These are phyloP conservation scores for Lasiosphaeria miniovina DNA, from an alignment of 495 filamentous ascomycete species.

Conservation along the genomic window DNA sequence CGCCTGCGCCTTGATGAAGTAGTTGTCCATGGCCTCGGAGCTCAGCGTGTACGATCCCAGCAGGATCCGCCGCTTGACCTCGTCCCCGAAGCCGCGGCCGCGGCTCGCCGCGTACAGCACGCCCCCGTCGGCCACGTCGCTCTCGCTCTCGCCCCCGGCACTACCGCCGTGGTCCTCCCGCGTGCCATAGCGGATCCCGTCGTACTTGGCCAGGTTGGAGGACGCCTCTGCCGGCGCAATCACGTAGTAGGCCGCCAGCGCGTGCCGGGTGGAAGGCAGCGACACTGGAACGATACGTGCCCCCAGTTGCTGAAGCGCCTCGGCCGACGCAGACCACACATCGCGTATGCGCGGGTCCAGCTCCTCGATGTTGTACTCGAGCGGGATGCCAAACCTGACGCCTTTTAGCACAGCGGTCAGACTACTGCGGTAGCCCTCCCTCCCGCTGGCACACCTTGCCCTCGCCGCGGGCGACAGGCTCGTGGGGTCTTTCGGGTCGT, in stretches of 20 bases:
- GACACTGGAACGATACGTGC: conserved; percentile 71
- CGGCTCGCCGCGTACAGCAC: conserved; percentile 76
- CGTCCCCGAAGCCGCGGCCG: conserved; percentile 69
- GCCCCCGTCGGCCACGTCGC: conserved; percentile 31
- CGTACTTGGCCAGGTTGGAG: conserved; percentile 97
- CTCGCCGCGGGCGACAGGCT: conserved; percentile 57
- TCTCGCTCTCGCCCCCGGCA: conserved; percentile 4
- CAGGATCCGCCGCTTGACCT: conserved; percentile 82
- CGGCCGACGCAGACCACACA: conserved; percentile 64
- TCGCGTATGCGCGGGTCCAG: conserved; percentile 61
- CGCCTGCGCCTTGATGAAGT: conserved; percentile 91
- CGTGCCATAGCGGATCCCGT: conserved; percentile 85
- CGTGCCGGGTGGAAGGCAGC: conserved; percentile 79
- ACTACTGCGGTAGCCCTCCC: conserved; percentile 26
- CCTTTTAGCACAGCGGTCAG: conserved; percentile 32
- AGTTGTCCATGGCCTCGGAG: conserved; percentile 89
- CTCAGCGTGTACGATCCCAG: conserved; percentile 89
- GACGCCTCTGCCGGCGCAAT: conserved; percentile 93
- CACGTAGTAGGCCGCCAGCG: conserved; percentile 90
- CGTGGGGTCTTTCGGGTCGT: conserved; percentile 78
- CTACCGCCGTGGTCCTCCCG: conserved; percentile 29
- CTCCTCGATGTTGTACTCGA: conserved; percentile 85
- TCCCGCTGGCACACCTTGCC: conserved; percentile 48
- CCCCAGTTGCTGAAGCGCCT: conserved; percentile 55
- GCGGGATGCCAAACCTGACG: conserved; percentile 66